Base-by-base conservation (phyloP, 2,329 filamentous ascomycete species). In the Dryadomyces quercivorus region DNA sequence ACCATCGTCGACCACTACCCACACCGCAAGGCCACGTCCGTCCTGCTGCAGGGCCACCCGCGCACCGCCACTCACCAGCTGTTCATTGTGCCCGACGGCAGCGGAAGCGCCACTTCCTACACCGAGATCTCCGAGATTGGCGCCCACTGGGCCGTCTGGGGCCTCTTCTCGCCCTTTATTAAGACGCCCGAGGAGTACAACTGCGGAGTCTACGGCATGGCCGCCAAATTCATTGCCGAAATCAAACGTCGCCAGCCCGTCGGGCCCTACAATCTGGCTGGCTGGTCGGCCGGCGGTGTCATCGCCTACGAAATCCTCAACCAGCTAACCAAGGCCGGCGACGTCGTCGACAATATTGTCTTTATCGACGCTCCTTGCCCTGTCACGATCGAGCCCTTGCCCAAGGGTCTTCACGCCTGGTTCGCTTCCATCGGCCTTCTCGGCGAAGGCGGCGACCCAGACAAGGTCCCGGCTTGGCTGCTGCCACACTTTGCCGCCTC, bases 261-360 rank as follows among this genome's bases (percentile, higher is more conserved):
- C 21, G 86, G 86, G 0, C 82, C 84, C 0, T 88, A 87, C 67
- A 75, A 76, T 51, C 68, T 89, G 1, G 78, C 81, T 16, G 86
- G 86, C 22, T 90, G 85, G 86, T 86, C 81, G n/a, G 85, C 84
- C 1, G 86, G 86, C 26, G 85, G 86, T 40, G 83, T 88, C 50
- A 82, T 84, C 56, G 84, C 85, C 45, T 88, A 80, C 62, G 81
- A 86, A 60, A 81, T 82, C 10, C 76, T 81, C 16, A 76, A 76
- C 53, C 78, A 84, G 58, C 72, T 87, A 16, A 74, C 74, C 56
- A 73, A 75, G 58, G 73, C 72, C 3, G 77, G 78, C 16, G 78
- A 85, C 47, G 64, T 64, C 18, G 80, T 86, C 4, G 76, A 79
- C 5, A 70, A 77, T 52, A 72, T 87, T 12, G 72, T 86, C 53